Evolutionary conservation across 371 early-diverging fungal species (phyloP), one percentile per base, ranked within the genome.

Genomic region (Mortierella sp.): DNA sequence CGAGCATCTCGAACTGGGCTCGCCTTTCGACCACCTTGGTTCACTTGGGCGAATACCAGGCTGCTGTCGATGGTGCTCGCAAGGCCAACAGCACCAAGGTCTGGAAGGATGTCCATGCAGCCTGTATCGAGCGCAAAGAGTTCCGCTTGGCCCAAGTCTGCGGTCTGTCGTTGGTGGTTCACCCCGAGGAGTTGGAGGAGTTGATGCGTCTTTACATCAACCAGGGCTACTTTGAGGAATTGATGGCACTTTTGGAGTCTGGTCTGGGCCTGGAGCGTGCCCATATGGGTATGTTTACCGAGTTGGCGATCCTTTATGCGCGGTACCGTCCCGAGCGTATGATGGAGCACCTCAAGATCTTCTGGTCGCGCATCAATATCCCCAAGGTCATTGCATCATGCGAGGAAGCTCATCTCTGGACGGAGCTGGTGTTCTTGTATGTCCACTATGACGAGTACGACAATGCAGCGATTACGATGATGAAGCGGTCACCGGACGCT

Each of bases 221-320:
- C 73, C 92, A 93, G 64, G 99, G 98, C 40, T 93, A 92, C 89
- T 95, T 98, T 84, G 96, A 97, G 48, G 97, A 99, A 90, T 89
- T 98, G 59, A 96, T 98, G 82, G 83, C 90, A 37, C 88, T 99
- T 67, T 89, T 99, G 61, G 98, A 99, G 90, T 94, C 96, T 64
- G 97, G 98, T 79, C 90, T 99, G 13, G 96, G 97, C 24, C 86
- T 99, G 75, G 99, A 99, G 90, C 94, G 99, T 69, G 98, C 99
- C 11, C 99, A 99, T 82, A 99, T 98, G 98, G 99, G 98, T 59
- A 98, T 99, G 98, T 99, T 99, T 86, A 99, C 99, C 0, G 99
- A 98, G 87, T 91, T 99, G 46, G 97, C 98, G 14, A 95, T 98
- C 74, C 89, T 98, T 77, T 99, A 99, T 89, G 95, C 97, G 85